Base-by-base conservation (phyloP, 2,329 filamentous ascomycete genomes). In the Claviceps digitariae region DNA sequence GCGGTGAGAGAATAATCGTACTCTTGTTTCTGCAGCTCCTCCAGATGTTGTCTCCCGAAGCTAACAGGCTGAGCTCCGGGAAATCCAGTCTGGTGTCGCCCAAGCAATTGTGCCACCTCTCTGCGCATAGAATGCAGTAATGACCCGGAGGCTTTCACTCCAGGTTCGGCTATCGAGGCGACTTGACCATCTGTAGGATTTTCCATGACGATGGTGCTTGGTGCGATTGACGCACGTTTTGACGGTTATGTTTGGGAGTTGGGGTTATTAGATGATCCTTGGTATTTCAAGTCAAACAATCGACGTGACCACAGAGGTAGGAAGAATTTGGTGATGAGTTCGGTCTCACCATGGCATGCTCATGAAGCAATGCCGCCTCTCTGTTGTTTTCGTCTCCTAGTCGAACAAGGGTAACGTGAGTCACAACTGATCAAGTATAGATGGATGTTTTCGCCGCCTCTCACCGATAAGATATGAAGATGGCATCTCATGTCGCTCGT, bases 41-140 rank as follows among this genome's bases (percentile, higher is more conserved):
- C 73, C 10, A 97, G 70, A 68, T 98, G 93, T 61, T 81, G 77
- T 54, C 85, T 77, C 52, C 87, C 77, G 66, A 98, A 98, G 64
- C 88, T 95, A 58, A 98, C 90, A 15, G 93, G 93, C 68, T 98
- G 93, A 51, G 93, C 91, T 63, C 83, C 93, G 0, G 93, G 90
- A 61, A 98, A 98, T 58, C 72, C 76, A 25, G 73, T 71, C 59
- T 80, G 82, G 51, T 76, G 75, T 60, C 90, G 80, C 20, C 78
- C 76, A n/a, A 98, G 79, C 46, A 96, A 76, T 6, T 75, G 65
- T 27, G 87, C 86, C 55, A 95, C 87, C 65, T 89, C 84, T 55
- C 74, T 73, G 55, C 86, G 84, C 68, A 95, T 81, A 20, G 72
- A 61, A 27, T 68, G 65, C 48, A 86, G 75, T 13, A 87, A 72